Evolutionary conservation across 352 stramenopile species (phyloP), one percentile per base, ranked within the genome.

Genomic region (Phytophthora citricola): DNA sequence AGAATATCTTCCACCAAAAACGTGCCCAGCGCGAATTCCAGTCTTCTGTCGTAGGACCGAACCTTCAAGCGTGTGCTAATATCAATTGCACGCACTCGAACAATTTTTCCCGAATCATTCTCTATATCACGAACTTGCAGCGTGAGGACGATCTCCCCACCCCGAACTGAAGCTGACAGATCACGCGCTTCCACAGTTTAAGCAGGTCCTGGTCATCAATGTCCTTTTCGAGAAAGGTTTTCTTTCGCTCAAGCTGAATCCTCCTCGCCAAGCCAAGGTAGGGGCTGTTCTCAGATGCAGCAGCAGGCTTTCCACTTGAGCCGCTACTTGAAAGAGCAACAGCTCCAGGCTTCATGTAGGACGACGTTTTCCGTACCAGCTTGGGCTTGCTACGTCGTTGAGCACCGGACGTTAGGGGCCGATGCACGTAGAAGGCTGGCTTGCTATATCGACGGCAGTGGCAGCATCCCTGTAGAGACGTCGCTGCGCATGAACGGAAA

Each of bases 161-260:
- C 8, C 74, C 73, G 62, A 92, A 92, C 49, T 84, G 72, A 12
- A 87, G 54, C 43, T 85, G 53, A 46, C 83, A 89, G 17, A 89
- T 61, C 27, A 92, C 71, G 15, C 88, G 85, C 58, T 87, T 87
- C 83, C 85, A 93, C 24, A 95, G 48, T 57, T 93, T 95, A 1
- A 93, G 61, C 46, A 94, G 66, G 48, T 92, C 83, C n/a, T 81
- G 63, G 43, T 90, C 81, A 9, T 87, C 70, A 17, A 90, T 76
- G 9, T 90, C 83, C 45, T 92, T 93, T 44, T 71, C 62, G 50
- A 32, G 36, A 14, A 71, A 58, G 39, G 63, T 75, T 34, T 71
- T 77, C 34, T 76, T 75, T 26, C 65, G 53, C 26, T 86, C 75
- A 9, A 79, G 66, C 34, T 83, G 72, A 15, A 69, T 63, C 27